A percentile compares a stretch with the other conserved stretches of the same genome.
These are phyloP conservation scores for Umbilicus rupestris DNA, from an alignment of 164 flowering plant species.

Conservation along the genomic window DNA sequence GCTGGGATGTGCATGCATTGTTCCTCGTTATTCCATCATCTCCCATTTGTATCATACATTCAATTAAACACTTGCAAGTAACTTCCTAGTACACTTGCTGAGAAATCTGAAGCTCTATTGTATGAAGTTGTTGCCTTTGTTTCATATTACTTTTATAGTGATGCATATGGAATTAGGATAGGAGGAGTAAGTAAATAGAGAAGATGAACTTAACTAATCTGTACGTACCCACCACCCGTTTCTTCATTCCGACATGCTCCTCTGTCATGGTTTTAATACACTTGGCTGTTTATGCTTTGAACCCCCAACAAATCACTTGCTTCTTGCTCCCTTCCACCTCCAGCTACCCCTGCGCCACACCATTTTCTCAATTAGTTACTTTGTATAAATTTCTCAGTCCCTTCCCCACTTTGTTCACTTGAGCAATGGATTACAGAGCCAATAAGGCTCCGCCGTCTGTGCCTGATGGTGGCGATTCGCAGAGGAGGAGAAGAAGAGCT, in stretches of 20 bases:
- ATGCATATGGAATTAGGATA: background rate
- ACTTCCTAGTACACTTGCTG: background rate
- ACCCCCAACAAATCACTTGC: conserved; percentile 2
- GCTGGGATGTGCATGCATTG: too few relatives aligned
- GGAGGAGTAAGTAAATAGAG: background rate
- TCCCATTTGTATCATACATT: too few relatives aligned
- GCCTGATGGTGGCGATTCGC: too few relatives aligned
- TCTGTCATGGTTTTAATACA: background rate
- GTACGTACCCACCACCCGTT: conserved; percentile 1
- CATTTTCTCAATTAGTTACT: background rate
- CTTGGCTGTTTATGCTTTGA: background rate
- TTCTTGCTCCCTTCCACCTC: conserved; percentile 6
- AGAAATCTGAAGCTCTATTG: background rate
- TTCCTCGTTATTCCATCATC: too few relatives aligned
- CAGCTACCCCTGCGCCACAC: background rate
- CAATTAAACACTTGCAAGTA: background rate
- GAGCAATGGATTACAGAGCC: conserved; percentile 12
- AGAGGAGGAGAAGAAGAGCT: too few relatives aligned
- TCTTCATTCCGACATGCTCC: background rate
- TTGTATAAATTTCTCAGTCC: background rate
- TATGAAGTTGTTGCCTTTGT: background rate
- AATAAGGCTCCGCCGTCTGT: too few relatives aligned
- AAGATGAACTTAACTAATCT: background rate
- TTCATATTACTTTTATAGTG: background rate
- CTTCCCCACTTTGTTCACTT: background rate